Conservation (phyloP, 2,329 filamentous ascomycete genomes). For the Westerdykella sp. region DNA sequence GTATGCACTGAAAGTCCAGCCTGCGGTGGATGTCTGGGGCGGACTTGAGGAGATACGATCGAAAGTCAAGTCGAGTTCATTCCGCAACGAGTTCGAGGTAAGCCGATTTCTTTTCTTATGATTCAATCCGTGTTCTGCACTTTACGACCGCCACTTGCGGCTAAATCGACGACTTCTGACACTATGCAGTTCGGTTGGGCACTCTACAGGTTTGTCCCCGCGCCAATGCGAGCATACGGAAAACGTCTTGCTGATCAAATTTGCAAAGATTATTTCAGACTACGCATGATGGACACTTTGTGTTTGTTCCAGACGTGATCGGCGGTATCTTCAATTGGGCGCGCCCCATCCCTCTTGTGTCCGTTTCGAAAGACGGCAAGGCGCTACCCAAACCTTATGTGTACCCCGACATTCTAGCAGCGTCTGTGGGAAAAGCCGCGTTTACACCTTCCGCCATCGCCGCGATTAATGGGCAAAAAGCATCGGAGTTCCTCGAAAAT, state of each 20-base stretch:
- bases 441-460: conserved; percentile 46
- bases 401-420: conserved; percentile 43
- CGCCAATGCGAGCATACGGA: background rate
- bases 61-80: conserved; percentile 34
- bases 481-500: conserved; percentile 45
- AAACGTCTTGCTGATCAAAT: conserved; percentile 28
- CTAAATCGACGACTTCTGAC: conserved; percentile 5
- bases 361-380: conserved; percentile 50
- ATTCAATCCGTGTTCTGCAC: no score
- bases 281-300: conserved; percentile 61
- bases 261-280: conserved; percentile 40
- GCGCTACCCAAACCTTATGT: conserved; percentile 52
- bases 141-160: background rate
- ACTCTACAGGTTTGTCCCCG: conserved; percentile 14
- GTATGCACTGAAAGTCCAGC: conserved; percentile 43
- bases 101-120: background rate
- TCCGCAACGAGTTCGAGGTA: conserved; percentile 39
- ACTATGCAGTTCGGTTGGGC: conserved; percentile 25
- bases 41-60: conserved; percentile 35
- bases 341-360: conserved; percentile 49
- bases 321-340: conserved; percentile 48
- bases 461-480: conserved; percentile 53
- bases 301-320: conserved; percentile 50
- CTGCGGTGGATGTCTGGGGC: conserved; percentile 38
- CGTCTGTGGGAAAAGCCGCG: conserved; percentile 36